These are phyloP conservation scores for Daldinia vernicosa DNA, from an alignment of 495 filamentous ascomycete species.

Conservation along the genomic window DNA sequence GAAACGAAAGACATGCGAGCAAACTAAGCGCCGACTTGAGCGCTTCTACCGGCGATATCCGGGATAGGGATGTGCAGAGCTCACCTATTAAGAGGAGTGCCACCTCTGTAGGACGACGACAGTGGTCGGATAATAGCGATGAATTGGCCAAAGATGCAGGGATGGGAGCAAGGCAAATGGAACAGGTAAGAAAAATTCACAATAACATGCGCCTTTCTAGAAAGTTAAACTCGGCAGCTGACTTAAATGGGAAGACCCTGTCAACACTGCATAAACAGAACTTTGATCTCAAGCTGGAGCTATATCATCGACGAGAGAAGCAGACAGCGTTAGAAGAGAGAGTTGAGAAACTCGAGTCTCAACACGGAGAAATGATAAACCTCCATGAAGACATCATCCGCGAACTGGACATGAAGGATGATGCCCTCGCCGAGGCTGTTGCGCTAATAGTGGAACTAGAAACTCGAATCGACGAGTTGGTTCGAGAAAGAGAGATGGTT, in stretches of 20 bases:
- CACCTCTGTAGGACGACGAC: conserved; percentile 48
- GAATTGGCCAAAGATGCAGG: conserved; percentile 52
- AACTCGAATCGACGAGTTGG: conserved; percentile 67
- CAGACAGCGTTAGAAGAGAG: conserved; percentile 66
- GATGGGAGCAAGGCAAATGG: conserved; percentile 59
- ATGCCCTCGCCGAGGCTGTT: conserved; percentile 83
- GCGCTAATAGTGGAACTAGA: conserved; percentile 80
- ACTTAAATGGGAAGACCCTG: conserved; percentile 43
- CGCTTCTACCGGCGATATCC: conserved; percentile 41
- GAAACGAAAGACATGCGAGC: conserved; percentile 53
- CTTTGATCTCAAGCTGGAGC: conserved; percentile 87
- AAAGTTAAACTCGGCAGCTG: conserved; percentile 17
- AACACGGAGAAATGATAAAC: conserved; percentile 55
- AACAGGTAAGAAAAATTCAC: conserved; percentile 47
- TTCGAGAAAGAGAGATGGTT: conserved; percentile 54
- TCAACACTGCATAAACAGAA: conserved; percentile 83
- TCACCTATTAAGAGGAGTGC: conserved; percentile 44
- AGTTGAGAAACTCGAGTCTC: conserved; percentile 65
- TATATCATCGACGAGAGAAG: conserved; percentile 74
- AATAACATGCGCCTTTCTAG: conserved; percentile 4
- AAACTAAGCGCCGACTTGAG: conserved; percentile 47
- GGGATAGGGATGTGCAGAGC: conserved; percentile 42
- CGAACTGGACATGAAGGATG: conserved; percentile 79
- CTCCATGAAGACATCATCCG: conserved; percentile 55
- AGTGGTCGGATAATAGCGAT: conserved; percentile 43